Evolutionary conservation across 257 asterid genomes (phyloP), one percentile per base, ranked within the genome.

Genomic region (Agastache rugosa): DNA sequence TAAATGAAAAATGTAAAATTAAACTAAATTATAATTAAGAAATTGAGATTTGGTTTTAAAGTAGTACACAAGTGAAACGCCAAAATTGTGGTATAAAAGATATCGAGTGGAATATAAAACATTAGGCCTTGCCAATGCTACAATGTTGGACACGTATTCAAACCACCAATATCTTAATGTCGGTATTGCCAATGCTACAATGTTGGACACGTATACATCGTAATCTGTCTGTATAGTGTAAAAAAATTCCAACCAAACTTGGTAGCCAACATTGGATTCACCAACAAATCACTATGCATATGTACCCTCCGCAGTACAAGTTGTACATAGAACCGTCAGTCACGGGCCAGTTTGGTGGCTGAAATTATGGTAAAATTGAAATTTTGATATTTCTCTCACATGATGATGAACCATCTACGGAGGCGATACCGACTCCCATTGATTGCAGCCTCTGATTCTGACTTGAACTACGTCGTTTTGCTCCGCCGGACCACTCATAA

Each of bases 401-500:
- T 67, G 41, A 69, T 48, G 44, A 39, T 8, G 58, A 41, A 80
- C 1, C 83, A 22, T 45, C 72, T 67, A 48, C 29, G 61, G 85
- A 0, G 86, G 85, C 22, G 93, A 87, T 11, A 85, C 75, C 1
- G 96, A 77, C 79, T 91, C 94, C 81, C 87, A 75, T 34, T n/a
- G 77, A 39, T 77, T 79, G 86, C 96, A 88, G 23, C 77, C 84
- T 63, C 90, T 79, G 31, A 90, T 69, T 68, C 78, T 71, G 74
- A 92, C 75, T 11, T 74, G 83, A 59, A 79, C 73, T 17, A 85
- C 76, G 69, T 68, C 82, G 67, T 48, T 80, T 59, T 0, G 19
- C 1, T n/a, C 17, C 16, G 61, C 74, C n/a, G 78, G 64, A 35
- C 75, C 87, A 20, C 63, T 70, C 37, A 78, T 74, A 20, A 92